Evolutionary conservation across 352 stramenopile genomes (phyloP).

Genomic region (Phytophthora pinifolia): DNA sequence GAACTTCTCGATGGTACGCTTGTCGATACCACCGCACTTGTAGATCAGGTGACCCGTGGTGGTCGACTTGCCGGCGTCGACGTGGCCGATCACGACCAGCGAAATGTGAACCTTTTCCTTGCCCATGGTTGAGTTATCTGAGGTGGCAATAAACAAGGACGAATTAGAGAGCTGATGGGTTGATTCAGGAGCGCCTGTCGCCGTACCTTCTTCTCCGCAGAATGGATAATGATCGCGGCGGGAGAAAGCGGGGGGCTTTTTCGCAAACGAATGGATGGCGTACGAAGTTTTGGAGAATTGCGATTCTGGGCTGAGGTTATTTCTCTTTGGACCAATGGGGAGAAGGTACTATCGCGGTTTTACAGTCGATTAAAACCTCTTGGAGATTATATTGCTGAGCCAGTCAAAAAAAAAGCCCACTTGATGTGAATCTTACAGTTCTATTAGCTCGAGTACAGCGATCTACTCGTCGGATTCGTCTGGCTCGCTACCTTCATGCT

Average conservation of each 20-base stretch:
- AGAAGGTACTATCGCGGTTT: constrained; percentile 7
- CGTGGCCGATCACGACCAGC: constrained; percentile 95
- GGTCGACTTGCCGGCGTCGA: constrained; percentile 98
- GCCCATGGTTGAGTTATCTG: constrained; percentile 32
- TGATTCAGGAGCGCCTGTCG: background rate
- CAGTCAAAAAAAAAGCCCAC: constrained; percentile 8
- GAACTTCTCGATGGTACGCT: constrained; percentile 88
- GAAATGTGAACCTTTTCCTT: constrained; percentile 90
- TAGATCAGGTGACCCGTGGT: constrained; percentile 98
- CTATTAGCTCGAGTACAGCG: background rate
- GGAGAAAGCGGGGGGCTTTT: background rate
- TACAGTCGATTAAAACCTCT: constrained; percentile 23
- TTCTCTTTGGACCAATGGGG: constrained; percentile 10
- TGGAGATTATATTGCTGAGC: constrained; percentile 7
- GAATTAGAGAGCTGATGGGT: too few relatives aligned
- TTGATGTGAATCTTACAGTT: too few relatives aligned
- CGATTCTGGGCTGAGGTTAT: constrained; percentile 29
- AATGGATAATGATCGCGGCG: constrained; percentile 45
- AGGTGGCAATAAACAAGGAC: too few relatives aligned
- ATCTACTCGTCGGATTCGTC: background rate
- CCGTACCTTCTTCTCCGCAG: constrained; percentile 44
- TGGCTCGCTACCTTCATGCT: too few relatives aligned
- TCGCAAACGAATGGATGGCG: constrained; percentile 35
- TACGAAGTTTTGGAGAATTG: constrained; percentile 29
- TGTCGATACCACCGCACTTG: constrained; percentile 97